Conservation (phyloP, 1,284 basidiomycete species). For the Veloboletus limbatus region DNA sequence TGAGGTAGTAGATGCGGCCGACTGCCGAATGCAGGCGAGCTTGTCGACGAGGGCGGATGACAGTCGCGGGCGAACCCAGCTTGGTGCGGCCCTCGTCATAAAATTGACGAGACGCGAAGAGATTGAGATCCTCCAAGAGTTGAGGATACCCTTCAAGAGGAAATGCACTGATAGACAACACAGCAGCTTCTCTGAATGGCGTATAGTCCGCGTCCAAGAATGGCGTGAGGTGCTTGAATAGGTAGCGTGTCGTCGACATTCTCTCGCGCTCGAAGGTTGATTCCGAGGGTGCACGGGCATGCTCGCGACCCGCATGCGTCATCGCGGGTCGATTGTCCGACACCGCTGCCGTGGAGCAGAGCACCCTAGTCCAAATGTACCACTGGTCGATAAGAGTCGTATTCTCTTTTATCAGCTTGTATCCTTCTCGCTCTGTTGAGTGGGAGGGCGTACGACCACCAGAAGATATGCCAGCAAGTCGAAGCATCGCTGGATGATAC, state of each 20-base stretch:
- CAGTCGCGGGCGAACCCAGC: constrained; percentile 53
- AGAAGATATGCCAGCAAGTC: constrained; percentile 62
- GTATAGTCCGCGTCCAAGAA: constrained; percentile 86
- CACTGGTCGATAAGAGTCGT: constrained; percentile 77
- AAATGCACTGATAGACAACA: constrained; percentile 85
- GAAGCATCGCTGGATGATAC: constrained; percentile 65
- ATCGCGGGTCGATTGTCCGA: constrained; percentile 59
- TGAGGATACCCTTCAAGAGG: constrained; percentile 76
- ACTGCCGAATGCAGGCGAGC: constrained; percentile 85
- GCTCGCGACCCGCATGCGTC: constrained; percentile 60
- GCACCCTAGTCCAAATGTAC: constrained; percentile 81
- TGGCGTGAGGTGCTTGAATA: constrained; percentile 85
- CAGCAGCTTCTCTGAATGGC: constrained; percentile 81
- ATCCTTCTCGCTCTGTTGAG: constrained; percentile 47
- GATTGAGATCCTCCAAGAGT: constrained; percentile 80
- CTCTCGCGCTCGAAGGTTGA: constrained; percentile 70
- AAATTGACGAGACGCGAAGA: constrained; percentile 77
- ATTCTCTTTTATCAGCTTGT: constrained; percentile 59
- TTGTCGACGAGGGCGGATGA: constrained; percentile 66
- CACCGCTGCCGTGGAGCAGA: constrained; percentile 76
- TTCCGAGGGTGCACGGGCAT: constrained; percentile 71
- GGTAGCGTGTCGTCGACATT: constrained; percentile 72
- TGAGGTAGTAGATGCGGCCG: constrained; percentile 87
- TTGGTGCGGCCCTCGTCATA: constrained; percentile 73
- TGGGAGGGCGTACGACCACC: constrained; percentile 42